Conservation (phyloP, 1,139 yeast species). For the Suzukiozyma palmioleophila region DNA sequence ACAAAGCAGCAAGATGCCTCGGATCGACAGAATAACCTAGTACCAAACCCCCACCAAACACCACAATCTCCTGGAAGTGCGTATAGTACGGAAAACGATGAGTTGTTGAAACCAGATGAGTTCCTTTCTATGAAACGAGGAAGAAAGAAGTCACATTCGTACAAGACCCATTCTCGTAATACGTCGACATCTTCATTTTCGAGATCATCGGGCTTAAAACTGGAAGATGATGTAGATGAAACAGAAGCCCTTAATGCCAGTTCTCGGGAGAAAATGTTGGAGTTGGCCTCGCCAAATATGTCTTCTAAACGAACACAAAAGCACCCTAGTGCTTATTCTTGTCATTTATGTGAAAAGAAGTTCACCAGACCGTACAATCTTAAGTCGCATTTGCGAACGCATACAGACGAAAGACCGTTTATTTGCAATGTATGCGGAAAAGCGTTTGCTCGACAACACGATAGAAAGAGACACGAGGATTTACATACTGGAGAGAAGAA, state of each 20-base stretch:
- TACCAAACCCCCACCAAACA: slow-evolving; percentile 18
- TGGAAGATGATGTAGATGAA: slow-evolving; percentile 12
- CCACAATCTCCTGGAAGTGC: slow-evolving; percentile 9
- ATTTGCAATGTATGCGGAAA: slow-evolving; percentile 84
- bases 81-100: slow-evolving; percentile 5
- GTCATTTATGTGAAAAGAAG: slow-evolving; percentile 78
- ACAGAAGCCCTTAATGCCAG: slow-evolving; percentile 15
- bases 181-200: slow-evolving; percentile 6
- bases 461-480: slow-evolving; percentile 89
- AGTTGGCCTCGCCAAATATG: slow-evolving; percentile 52
- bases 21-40: slow-evolving; percentile 9
- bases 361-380: slow-evolving; percentile 92
- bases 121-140: slow-evolving; percentile 29
- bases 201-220: slow-evolving; percentile 11
- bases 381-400: slow-evolving; percentile 88
- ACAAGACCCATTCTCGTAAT: slow-evolving; percentile 16
- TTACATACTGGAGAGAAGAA: slow-evolving; percentile 88
- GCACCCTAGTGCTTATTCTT: slow-evolving; percentile 76
- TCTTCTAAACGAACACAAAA: slow-evolving; percentile 58
- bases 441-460: slow-evolving; percentile 95
- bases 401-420: slow-evolving; percentile 91
- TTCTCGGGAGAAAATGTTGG: slow-evolving; percentile 57
- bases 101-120: slow-evolving; percentile 33
- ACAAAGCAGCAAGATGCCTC: slow-evolving; percentile 6
- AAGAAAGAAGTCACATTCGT: slow-evolving; percentile 26